These are phyloP conservation scores for Boletus fagicola DNA, from an alignment of 768 basidiomycete genomes.

Conservation along the genomic window DNA sequence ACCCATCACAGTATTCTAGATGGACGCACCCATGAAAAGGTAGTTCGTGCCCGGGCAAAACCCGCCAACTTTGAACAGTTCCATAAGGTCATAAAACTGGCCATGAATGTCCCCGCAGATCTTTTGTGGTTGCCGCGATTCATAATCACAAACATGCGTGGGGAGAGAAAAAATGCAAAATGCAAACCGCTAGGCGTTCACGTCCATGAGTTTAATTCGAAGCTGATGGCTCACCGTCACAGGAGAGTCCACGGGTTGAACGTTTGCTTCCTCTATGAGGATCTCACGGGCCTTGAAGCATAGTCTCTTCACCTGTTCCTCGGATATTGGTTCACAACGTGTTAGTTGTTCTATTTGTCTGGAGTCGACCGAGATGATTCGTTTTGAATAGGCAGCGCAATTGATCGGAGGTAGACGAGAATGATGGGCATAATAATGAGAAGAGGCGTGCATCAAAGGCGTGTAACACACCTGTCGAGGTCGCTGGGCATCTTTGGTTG, in stretches of 20 bases:
- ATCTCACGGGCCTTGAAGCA: constrained; percentile 97
- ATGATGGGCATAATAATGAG: constrained; percentile 26
- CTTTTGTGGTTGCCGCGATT: constrained; percentile 35
- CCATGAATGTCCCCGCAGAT: constrained; percentile 97
- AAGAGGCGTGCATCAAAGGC: constrained; percentile 28
- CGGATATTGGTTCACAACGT: constrained; percentile 92
- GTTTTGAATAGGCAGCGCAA: constrained; percentile 13
- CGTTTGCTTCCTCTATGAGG: constrained; percentile 95
- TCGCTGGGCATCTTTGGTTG: constrained; percentile 48
- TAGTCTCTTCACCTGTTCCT: constrained; percentile 91
- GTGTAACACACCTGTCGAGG: constrained; percentile 51
- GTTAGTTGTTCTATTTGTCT: constrained; percentile 95
- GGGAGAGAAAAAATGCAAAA: background rate
- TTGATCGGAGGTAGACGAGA: constrained; percentile 27
- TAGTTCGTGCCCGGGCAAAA: constrained; percentile 93
- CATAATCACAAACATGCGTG: constrained; percentile 3
- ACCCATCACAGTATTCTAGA: background rate
- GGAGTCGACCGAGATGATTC: constrained; percentile 18
- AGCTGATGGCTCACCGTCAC: constrained; percentile 70
- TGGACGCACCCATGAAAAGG: constrained; percentile 84
- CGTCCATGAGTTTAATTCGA: background rate
- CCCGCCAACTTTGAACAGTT: constrained; percentile 91
- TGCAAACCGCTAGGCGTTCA: background rate
- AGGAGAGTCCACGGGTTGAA: constrained; percentile 93
- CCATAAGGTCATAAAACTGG: constrained; percentile 95